Evolutionary conservation across 495 filamentous ascomycete species (phyloP), one percentile per base, ranked within the genome.

Genomic region (Entonaema liquescens): DNA sequence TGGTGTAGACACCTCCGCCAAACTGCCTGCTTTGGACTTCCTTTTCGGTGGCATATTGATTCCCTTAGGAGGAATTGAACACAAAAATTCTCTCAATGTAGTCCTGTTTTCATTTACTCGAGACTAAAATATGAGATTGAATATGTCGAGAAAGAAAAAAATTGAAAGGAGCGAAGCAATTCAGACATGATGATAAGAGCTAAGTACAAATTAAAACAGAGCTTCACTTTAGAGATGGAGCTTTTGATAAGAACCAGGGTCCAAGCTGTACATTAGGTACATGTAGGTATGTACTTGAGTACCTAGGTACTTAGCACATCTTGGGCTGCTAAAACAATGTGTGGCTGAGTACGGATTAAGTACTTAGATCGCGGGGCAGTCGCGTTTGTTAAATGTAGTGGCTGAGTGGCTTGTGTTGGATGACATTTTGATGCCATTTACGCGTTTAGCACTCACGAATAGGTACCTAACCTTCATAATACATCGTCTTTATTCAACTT

Each of bases 1-100:
- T 15, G 75, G 75, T 19, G 75, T 77, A n/a, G 72, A 73, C n/a
- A 71, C 73, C 49, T 77, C 75, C 13, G 73, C 67, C 26, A 73
- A 59, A 44, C 57, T 40, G 13, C 31, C 28, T 29, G 49, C 70
- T 42, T 77, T 77, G 29, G 75, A 75, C 56, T 77, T 77, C 11
- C 75, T 66, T 65, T 88, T 90, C 9, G 93, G 92, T 42, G 93
- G 89, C 93, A 96, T 96, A 19, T 62, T 71, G 49, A 36, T 21
- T 54, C 19, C 44, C 29, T 42, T 1, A 12, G 49, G 50, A 40
- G 35, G 47, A 33, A 38, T 29, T 52, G 33, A n/a, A 17, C 26
- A 21, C 58, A 47, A 2, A 29, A 35, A 23, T 56, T 35, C 12
- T 53, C 11, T 26, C 15, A 26, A 13, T 53, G 13, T 3, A 23